Base-by-base conservation (phyloP, 768 basidiomycete species). In the Filobasidium floriforme region DNA sequence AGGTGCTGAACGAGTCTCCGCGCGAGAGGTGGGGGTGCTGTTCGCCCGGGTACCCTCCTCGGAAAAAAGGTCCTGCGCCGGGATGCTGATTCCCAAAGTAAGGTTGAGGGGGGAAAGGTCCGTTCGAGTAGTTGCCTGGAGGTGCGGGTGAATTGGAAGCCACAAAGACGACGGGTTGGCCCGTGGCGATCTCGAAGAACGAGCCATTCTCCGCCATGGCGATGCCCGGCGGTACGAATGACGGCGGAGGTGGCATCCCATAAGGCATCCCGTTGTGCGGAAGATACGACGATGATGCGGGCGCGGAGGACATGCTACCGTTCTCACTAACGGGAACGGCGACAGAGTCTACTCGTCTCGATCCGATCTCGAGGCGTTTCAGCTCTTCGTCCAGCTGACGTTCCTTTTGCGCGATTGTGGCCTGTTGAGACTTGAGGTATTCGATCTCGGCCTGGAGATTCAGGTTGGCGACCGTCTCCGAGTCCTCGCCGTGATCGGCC, bases 171-270 rank as follows among this genome's bases (percentile, higher is more conserved):
- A 69, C 61, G 26, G 68, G 65, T 43, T 62, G 61, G 9, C 68
- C 68, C 2, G 68, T 69, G 4, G 46, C 37, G 41, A 66, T 44
- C 40, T 69, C 65, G 61, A 61, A 69, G 68, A 66, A 69, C 19
- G 61, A 54, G 1, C 68, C 68, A 52, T 29, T 60, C 18, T 66
- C 65, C 24, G 68, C 41, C 46, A 69, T 60, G 26, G 49, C 68
- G 51, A 69, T 64, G 7, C 68, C 68, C 19, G 68, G 68, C 44
- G 68, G 68, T 9, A 69, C 43, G 41, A 60, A 44, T 19, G 51
- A 60, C 15, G 61, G 57, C 41, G 14, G 54, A 40, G 19, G 57
- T n/a, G 3, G 54, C 40, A n/a, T 22, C 29, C 18, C 11, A 9
- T 60, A 41, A 40, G 28, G 24, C 14, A 22, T 18, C 24, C 19